A percentile compares a stretch with the other conserved stretches of the same genome.
Conservation (phyloP, 192 early-diverging fungal genomes). For the Spinellus fusiger region DNA sequence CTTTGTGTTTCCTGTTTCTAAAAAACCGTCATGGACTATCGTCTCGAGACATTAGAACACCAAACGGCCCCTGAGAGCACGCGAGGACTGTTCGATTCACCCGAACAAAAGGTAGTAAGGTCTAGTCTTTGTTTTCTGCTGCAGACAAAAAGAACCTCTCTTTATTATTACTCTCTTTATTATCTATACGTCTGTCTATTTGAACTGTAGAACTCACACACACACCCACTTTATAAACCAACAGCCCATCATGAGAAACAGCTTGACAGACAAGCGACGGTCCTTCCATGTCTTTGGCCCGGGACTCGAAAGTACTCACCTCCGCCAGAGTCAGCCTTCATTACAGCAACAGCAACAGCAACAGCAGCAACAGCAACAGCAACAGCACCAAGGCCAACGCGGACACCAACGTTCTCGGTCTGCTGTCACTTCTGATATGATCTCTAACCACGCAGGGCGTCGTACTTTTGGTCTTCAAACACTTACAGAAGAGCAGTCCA, state of each 20-base stretch:
- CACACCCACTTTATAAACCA: no score
- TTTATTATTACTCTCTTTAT: background rate
- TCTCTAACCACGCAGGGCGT: conserved; percentile 6
- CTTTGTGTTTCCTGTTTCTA: no score
- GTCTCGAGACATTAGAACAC: conserved; percentile 20
- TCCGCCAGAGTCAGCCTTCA: background rate
- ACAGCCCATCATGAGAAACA: background rate
- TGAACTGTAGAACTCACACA: background rate
- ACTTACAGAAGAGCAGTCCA: conserved; percentile 22
- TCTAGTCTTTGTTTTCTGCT: no score
- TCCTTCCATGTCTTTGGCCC: conserved; percentile 8
- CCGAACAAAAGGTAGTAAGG: conserved; percentile 19
- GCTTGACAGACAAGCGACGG: conserved; percentile 2
- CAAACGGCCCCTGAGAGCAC: conserved; percentile 40
- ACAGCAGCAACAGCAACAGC: background rate
- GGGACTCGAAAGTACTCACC: conserved; percentile 3
- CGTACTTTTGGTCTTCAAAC: conserved; percentile 22
- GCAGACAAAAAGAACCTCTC: no score
- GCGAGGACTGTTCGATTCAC: conserved; percentile 34
- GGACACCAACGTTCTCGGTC: conserved; percentile 28
- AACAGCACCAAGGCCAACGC: background rate
- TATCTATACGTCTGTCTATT: background rate
- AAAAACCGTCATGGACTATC: conserved; percentile 6
- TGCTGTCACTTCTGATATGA: conserved; percentile 25
- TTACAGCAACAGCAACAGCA: background rate